These are phyloP conservation scores for Pseudocercospora crystallina DNA, from an alignment of 2,329 filamentous ascomycete genomes.

Conservation along the genomic window DNA sequence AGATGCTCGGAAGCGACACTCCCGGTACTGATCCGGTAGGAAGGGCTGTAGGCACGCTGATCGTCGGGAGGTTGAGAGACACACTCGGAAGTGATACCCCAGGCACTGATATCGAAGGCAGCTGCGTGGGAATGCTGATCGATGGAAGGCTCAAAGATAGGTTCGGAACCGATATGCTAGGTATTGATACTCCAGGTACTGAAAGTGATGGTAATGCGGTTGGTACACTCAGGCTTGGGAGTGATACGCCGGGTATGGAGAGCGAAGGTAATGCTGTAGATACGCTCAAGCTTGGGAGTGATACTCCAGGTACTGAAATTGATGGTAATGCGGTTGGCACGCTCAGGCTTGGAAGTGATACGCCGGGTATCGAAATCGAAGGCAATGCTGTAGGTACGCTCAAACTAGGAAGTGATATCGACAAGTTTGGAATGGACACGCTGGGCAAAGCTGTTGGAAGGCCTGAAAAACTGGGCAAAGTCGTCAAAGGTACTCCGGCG, in stretches of 20 bases:
- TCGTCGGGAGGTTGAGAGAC: not conserved
- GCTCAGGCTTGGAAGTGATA: not conserved
- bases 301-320: not conserved
- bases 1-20: not conserved
- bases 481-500: conserved; percentile 11
- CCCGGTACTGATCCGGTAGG: too few relatives aligned
- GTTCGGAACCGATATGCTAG: not conserved
- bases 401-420: not conserved
- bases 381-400: not conserved
- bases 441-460: not conserved
- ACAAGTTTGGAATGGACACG: not conserved
- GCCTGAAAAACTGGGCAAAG: conserved; percentile 2
- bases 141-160: not conserved
- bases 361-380: not conserved
- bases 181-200: not conserved
- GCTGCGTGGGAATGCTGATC: not conserved
- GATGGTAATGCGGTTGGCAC: not conserved
- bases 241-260: not conserved
- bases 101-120: too few relatives aligned
- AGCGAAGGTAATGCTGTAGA: not conserved
- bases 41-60: not conserved
- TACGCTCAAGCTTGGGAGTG: not conserved
- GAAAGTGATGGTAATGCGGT: not conserved
- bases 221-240: not conserved
- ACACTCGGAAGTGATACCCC: not conserved